Percentiles rank a stretch among this genome's conserved stretches.
Conservation (phyloP, 1,284 basidiomycete genomes). For the Sporisorium scitamineum region DNA sequence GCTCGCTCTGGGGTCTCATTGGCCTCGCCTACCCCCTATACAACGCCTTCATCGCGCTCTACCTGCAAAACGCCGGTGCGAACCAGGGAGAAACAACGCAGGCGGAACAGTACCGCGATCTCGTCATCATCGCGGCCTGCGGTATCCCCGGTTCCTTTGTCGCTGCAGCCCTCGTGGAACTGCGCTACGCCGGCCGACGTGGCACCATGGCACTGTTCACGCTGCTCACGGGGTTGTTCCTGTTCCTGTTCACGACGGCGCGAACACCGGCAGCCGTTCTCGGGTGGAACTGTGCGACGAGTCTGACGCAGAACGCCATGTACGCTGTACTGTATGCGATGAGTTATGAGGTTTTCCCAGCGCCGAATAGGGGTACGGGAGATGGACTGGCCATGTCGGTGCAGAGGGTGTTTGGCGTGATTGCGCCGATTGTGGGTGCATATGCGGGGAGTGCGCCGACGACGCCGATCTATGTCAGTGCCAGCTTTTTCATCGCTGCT, state of each 20-base stretch:
- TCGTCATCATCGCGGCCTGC: constrained; percentile 76
- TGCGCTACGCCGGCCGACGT: constrained; percentile 76
- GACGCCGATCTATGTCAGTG: constrained; percentile 79
- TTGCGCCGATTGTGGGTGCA: constrained; percentile 78
- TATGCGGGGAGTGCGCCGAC: constrained; percentile 71
- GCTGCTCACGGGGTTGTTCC: constrained; percentile 76
- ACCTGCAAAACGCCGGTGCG: constrained; percentile 73
- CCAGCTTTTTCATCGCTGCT: constrained; percentile 76
- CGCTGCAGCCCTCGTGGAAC: constrained; percentile 75
- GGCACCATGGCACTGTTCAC: constrained; percentile 77
- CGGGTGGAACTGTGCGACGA: constrained; percentile 78
- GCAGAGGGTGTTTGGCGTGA: constrained; percentile 77
- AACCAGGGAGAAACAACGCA: constrained; percentile 67
- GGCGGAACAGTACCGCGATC: constrained; percentile 76
- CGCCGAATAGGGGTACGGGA: constrained; percentile 79
- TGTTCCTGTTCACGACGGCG: constrained; percentile 78
- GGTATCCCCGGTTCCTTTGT: constrained; percentile 76
- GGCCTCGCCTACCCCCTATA: constrained; percentile 81
- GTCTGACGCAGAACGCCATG: constrained; percentile 76
- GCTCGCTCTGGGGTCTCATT: constrained; percentile 77
- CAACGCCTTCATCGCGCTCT: constrained; percentile 76
- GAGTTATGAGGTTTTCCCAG: constrained; percentile 78
- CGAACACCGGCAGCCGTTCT: constrained; percentile 75
- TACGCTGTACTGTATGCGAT: constrained; percentile 78
- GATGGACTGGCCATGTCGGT: constrained; percentile 77